Conservation (phyloP, 495 filamentous ascomycete species). For the Schizothecium vesticola region DNA sequence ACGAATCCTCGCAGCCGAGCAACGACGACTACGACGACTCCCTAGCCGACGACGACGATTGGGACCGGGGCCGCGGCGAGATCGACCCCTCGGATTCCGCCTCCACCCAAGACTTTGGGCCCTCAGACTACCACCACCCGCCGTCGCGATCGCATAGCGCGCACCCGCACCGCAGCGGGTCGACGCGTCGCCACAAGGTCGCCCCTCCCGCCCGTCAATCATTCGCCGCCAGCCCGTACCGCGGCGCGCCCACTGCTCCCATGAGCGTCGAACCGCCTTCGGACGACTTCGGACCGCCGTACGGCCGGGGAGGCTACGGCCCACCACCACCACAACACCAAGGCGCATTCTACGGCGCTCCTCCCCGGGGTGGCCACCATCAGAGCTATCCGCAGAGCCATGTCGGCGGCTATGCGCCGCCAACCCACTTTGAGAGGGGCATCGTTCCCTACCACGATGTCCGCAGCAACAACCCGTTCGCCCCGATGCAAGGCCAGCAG, state of each 20-base stretch:
- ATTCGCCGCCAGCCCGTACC: conserved; percentile 23
- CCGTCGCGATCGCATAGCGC: conserved; percentile 28
- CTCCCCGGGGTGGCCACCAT: conserved; percentile 21
- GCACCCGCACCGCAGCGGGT: conserved; percentile 30
- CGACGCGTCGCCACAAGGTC: conserved; percentile 33
- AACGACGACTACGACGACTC: conserved; percentile 32
- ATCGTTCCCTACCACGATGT: conserved; percentile 43
- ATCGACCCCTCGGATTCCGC: conserved; percentile 81
- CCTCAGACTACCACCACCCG: conserved; percentile 6
- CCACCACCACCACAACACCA: conserved; percentile 29
- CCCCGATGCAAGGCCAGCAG: conserved; percentile 23
- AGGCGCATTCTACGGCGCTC: conserved; percentile 32
- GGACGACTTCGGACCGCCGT: conserved; percentile 34
- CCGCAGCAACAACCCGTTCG: conserved; percentile 35
- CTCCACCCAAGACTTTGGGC: conserved; percentile 37
- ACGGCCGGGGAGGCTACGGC: conserved; percentile 27
- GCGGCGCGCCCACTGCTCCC: conserved; percentile 22
- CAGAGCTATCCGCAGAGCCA: conserved; percentile 39
- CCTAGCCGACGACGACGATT: conserved; percentile 49
- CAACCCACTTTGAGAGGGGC: conserved; percentile 29
- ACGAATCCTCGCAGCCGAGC: conserved; percentile 22
- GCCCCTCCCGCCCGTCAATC: conserved; percentile 28
- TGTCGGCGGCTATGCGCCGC: conserved; percentile 32
- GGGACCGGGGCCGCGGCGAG: conserved; percentile 51
- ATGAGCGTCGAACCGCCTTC: conserved; percentile 43